Evolutionary conservation across 306 rosid genomes (phyloP), one percentile per base, ranked within the genome.

Genomic region (Glycine tomentella): DNA sequence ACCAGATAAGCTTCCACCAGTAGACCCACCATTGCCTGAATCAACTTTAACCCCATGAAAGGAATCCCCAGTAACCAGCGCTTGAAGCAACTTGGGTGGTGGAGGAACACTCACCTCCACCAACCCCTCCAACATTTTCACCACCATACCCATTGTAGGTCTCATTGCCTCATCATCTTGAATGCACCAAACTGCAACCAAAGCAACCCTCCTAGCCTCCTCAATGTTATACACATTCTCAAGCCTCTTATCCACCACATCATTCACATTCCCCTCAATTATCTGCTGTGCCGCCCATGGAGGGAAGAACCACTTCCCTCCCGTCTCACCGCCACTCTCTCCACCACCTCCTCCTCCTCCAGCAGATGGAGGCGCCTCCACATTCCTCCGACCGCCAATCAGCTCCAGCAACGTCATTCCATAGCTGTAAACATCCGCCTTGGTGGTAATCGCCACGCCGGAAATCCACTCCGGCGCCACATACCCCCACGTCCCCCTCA

Each of bases 381-480:
- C 95, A 0, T 94, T 92, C 80, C 98, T 85, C 3, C 95, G 87
- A 12, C 98, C 98, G 1, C 92, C 87, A 2, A 94, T 64, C 45
- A 94, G 87, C 72, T 94, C 98, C 50, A 94, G 56, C 84, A 94
- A 15, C 1, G 97, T 94, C 98, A 91, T 94, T 44, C 98, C 97
- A 0, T 86, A 94, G 90, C 95, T 91, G 84, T 94, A 94, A 34
- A 94, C 98, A 68, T 94, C 98, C 0, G 95, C 97, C 74, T 91
- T 94, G 4, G 97, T 83, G 16, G 98, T 94, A 59, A 93, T 91
- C 12, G 90, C 89, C 66, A 85, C 91, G 8, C 98, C 98, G 2
- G 98, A 92, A 68, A 92, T 88, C 95, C 98, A 94, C 79, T 94
- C 98, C 0, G 98, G 98, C 2, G 98, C 98, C 6, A 94, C 91